Evolutionary conservation across 441 rosid genomes (phyloP).

Genomic region (Eutrema salsugineum): DNA sequence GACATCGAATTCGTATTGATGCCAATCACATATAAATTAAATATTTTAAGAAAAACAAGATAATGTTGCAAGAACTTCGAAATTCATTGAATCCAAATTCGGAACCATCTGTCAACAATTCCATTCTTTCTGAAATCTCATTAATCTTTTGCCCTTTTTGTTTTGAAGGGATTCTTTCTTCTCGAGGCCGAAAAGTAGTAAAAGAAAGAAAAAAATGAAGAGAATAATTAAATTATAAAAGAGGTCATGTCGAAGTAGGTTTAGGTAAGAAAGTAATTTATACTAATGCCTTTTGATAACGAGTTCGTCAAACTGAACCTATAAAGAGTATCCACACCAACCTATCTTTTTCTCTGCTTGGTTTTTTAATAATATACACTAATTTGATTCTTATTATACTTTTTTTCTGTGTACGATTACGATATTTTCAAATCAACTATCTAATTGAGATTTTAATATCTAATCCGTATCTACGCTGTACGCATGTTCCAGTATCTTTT

Average conservation of each 20-base stretch:
- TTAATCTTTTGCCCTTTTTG: background rate
- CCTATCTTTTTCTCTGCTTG: conserved; percentile 13
- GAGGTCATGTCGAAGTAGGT: conserved; percentile 12
- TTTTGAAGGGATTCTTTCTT: background rate
- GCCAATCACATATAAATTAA: background rate
- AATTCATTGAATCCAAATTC: background rate
- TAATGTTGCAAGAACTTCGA: background rate
- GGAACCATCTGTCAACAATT: conserved; percentile 3
- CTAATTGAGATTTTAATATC: background rate
- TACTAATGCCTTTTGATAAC: conserved; percentile 9
- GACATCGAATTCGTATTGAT: background rate
- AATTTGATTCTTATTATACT: background rate
- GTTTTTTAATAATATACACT: conserved; percentile 7
- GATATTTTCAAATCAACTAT: conserved; percentile 21
- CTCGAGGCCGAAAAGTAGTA: background rate
- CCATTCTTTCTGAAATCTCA: background rate
- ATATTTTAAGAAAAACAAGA: background rate
- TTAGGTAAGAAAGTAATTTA: conserved; percentile 19
- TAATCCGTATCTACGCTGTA: background rate
- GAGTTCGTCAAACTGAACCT: conserved; percentile 24
- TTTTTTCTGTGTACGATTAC: background rate
- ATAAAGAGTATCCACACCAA: conserved; percentile 22
- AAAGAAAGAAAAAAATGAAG: background rate
- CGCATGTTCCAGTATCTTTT: background rate
- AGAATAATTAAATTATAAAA: background rate